A percentile compares a stretch with the other conserved stretches of the same genome.
These are phyloP conservation scores for Xerophyta viscosa DNA, from an alignment of 106 monocot species.

Conservation along the genomic window DNA sequence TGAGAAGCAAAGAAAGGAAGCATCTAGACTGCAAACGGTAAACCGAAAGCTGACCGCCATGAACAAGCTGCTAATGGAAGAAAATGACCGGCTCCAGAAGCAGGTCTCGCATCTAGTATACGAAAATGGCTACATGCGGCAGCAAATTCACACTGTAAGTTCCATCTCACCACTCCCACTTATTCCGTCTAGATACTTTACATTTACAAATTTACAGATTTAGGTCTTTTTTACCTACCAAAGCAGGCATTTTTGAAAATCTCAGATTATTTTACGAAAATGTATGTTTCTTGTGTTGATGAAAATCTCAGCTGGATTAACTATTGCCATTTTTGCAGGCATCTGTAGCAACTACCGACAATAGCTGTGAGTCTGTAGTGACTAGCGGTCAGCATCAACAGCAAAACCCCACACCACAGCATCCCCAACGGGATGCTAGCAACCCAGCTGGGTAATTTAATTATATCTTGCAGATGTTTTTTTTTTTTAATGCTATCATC, in stretches of 20 bases:
- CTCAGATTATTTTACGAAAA: no score
- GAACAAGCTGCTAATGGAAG: slow-evolving; percentile 95
- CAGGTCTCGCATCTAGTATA: slow-evolving; percentile 85
- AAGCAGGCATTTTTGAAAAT: no score
- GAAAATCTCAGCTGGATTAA: not conserved
- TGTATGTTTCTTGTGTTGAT: no score
- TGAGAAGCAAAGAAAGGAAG: slow-evolving; percentile 89
- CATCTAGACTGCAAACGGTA: slow-evolving; percentile 73
- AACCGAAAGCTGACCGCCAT: slow-evolving; percentile 83
- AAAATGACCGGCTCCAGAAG: slow-evolving; percentile 90
- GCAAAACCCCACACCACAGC: slow-evolving; percentile 76
- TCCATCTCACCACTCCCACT: not conserved
- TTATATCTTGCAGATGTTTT: no score
- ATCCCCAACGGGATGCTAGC: slow-evolving; percentile 70
- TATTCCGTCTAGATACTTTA: no score
- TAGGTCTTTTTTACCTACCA: no score
- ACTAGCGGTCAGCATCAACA: slow-evolving; percentile 73
- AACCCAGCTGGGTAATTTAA: slow-evolving; percentile 95
- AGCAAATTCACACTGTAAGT: slow-evolving; percentile 66
- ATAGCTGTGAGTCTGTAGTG: slow-evolving; percentile 84
- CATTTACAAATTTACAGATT: no score
- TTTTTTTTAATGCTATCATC: not conserved
- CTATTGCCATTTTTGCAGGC: slow-evolving; percentile 37
- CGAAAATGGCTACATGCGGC: slow-evolving; percentile 77
- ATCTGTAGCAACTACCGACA: slow-evolving; percentile 65